Evolutionary conservation across 2,329 filamentous ascomycete species (phyloP).

Genomic region (Kalmusia sp.): DNA sequence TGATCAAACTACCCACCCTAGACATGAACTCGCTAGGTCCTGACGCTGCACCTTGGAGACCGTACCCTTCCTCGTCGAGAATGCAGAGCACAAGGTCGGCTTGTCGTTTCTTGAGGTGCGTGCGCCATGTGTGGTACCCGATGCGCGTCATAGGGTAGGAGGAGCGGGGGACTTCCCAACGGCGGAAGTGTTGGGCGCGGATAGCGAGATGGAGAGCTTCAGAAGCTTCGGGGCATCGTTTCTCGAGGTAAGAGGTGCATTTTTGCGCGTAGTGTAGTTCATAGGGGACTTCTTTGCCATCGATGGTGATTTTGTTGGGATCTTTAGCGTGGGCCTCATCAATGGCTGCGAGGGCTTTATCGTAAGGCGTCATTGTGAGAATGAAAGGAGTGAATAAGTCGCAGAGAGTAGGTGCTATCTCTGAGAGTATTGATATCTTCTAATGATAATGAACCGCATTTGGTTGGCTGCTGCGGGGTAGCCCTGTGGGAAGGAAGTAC

Average conservation of each 20-base stretch:
- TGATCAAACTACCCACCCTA: constrained; percentile 73
- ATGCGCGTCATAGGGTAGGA: constrained; percentile 76
- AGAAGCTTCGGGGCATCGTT: constrained; percentile 67
- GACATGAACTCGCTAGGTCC: constrained; percentile 59
- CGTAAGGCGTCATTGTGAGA: constrained; percentile 28
- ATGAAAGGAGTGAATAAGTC: neutral
- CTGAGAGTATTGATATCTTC: neutral
- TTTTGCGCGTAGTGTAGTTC: constrained; percentile 83
- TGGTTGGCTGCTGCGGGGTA: neutral
- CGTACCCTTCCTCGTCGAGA: constrained; percentile 59
- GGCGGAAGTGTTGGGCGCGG: constrained; percentile 82
- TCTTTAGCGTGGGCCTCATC: constrained; percentile 76
- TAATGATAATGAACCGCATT: constrained; percentile 3
- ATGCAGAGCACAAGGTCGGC: constrained; percentile 65
- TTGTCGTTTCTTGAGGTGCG: constrained; percentile 75
- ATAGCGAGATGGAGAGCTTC: constrained; percentile 76
- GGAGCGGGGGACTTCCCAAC: constrained; percentile 81
- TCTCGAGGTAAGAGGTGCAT: constrained; percentile 76
- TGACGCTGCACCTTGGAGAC: no score
- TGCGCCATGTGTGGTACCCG: constrained; percentile 83
- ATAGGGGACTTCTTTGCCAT: constrained; percentile 65
- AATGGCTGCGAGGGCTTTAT: constrained; percentile 68
- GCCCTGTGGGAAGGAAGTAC: neutral
- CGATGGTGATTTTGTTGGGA: constrained; percentile 61
- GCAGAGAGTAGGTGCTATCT: neutral